phyloP scores from a whole-genome alignment of 1,284 basidiomycete species.

The Pseudomicrostroma phylloplanum region DNA sequence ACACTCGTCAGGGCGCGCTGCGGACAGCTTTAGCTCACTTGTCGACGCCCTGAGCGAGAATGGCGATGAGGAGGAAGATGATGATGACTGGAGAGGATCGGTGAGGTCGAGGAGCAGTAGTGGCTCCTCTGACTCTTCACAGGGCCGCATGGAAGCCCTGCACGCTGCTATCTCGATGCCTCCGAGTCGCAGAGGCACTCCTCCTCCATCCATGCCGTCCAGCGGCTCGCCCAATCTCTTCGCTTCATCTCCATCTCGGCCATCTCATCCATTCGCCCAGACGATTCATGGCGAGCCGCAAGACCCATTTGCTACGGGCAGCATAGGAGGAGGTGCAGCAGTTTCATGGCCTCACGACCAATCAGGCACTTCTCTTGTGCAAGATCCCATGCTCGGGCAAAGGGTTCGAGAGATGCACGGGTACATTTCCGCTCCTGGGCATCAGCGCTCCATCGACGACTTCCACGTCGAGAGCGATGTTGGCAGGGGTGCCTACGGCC shows the following conservation, averaged over 20 bases:
- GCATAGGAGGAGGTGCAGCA: too few relatives aligned
- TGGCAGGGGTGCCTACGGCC: slow-evolving; percentile 87
- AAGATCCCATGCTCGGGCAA: neutral
- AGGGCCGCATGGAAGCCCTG: slow-evolving; percentile 15
- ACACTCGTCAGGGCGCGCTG: neutral
- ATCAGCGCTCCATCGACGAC: slow-evolving; percentile 26
- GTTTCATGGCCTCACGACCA: too few relatives aligned
- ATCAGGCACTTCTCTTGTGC: too few relatives aligned
- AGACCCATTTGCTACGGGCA: too few relatives aligned
- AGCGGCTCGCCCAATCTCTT: too few relatives aligned
- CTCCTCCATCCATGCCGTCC: neutral
- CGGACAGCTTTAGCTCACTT: slow-evolving; percentile 13
- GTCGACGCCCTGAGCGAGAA: slow-evolving; percentile 12
- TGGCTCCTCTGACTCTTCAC: slow-evolving; percentile 1
- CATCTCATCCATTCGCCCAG: too few relatives aligned
- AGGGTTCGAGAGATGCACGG: slow-evolving; percentile 4
- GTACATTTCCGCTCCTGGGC: neutral
- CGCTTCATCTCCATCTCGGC: too few relatives aligned
- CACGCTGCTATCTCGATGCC: slow-evolving; percentile 19
- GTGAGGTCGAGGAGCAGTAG: slow-evolving; percentile 9
- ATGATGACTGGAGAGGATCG: slow-evolving; percentile 12
- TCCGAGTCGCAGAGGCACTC: slow-evolving; percentile 10
- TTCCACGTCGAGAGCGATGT: slow-evolving; percentile 42
- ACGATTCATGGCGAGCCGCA: too few relatives aligned
- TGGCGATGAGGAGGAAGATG: slow-evolving; percentile 13